phyloP scores from a whole-genome alignment of 768 basidiomycete species.

The Leccinum barrowsii region DNA sequence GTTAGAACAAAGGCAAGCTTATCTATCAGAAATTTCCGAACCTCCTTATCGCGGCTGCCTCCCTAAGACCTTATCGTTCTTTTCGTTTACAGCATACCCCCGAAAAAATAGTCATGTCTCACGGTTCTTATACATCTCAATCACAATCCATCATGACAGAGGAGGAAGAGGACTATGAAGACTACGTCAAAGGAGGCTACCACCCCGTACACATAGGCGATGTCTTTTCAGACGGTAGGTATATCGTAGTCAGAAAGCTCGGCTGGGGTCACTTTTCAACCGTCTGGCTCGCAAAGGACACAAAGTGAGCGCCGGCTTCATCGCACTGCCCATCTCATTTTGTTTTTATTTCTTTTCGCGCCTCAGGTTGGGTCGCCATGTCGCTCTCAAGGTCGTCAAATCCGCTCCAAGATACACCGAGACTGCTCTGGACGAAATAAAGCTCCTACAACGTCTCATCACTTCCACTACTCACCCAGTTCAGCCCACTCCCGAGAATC shows the following conservation, averaged over 20 bases:
- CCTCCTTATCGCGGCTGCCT: constrained; percentile 29
- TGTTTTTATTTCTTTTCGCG: constrained; percentile 13
- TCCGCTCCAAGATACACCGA: constrained; percentile 96
- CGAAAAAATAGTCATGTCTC: constrained; percentile 49
- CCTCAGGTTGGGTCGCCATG: constrained; percentile 86
- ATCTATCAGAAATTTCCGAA: constrained; percentile 27
- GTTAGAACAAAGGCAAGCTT: constrained; percentile 27
- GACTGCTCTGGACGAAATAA: constrained; percentile 98
- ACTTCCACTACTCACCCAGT: constrained; percentile 66
- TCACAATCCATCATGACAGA: constrained; percentile 80
- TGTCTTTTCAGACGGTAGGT: constrained; percentile 80
- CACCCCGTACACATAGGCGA: constrained; percentile 96
- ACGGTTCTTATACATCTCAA: constrained; percentile 71
- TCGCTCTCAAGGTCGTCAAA: constrained; percentile 98
- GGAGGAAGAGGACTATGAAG: constrained; percentile 93
- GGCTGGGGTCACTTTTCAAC: constrained; percentile 96
- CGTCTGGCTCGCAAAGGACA: constrained; percentile 85
- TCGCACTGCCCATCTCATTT: background rate
- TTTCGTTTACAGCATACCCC: constrained; percentile 34
- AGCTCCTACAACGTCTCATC: constrained; percentile 92
- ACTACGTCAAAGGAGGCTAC: constrained; percentile 79
- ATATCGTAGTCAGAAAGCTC: constrained; percentile 89
- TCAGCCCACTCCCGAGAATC: constrained; percentile 44
- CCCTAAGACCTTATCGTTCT: constrained; percentile 29
- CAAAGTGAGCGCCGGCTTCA: constrained; percentile 51